These are phyloP conservation scores for Diacronema lutheri DNA, from an alignment of 78 protist species.

Conservation along the genomic window DNA sequence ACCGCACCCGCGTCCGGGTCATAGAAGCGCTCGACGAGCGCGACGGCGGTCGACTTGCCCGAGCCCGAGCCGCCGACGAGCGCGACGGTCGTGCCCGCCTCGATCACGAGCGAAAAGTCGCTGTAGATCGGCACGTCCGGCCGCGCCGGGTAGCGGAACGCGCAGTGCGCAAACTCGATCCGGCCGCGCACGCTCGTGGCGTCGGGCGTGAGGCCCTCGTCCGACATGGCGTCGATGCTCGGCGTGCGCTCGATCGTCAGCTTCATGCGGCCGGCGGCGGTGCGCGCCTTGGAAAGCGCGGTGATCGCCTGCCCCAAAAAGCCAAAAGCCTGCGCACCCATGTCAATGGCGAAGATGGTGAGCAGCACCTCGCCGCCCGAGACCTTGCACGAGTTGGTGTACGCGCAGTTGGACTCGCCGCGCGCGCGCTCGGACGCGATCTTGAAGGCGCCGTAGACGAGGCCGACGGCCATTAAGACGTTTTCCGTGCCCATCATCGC, in stretches of 20 bases:
- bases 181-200: slow-evolving; percentile 38
- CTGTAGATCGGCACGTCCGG: background rate
- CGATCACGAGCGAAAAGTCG: background rate
- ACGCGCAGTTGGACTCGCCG: background rate
- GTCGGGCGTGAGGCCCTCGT: slow-evolving; percentile 18
- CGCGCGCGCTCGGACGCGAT: too few species aligned
- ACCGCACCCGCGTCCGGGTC: background rate
- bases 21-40: slow-evolving; percentile 33
- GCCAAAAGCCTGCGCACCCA: too few species aligned
- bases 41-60: slow-evolving; percentile 21
- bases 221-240: background rate
- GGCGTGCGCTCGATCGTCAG: background rate
- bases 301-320: too few species aligned
- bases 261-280: background rate
- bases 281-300: background rate
- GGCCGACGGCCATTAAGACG: background rate
- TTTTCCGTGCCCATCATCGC: too few species aligned
- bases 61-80: slow-evolving; percentile 19
- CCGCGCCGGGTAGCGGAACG: background rate
- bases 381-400: too few species aligned
- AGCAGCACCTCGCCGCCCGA: too few species aligned
- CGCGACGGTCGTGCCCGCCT: background rate
- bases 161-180: background rate
- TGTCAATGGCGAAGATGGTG: too few species aligned
- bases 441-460: background rate